Conservation (phyloP, 805 yeast genomes). For the Candida cerambycidarum region DNA sequence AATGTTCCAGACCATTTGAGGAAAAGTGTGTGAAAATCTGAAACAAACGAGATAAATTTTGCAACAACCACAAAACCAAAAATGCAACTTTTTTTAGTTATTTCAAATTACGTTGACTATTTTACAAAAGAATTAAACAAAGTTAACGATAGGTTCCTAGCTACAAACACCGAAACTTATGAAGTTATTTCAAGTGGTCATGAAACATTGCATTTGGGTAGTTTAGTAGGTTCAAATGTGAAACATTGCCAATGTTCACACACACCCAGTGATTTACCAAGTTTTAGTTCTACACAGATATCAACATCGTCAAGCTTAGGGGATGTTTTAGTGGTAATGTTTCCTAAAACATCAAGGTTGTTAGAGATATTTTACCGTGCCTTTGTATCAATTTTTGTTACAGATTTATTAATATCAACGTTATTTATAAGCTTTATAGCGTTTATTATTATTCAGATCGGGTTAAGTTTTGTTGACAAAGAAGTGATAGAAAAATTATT, state of each 20-base stretch:
- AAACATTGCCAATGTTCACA: slow-evolving; percentile 7
- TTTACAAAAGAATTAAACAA: background rate
- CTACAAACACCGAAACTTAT: background rate
- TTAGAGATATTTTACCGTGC: background rate
- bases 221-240: too few species aligned
- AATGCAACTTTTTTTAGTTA: background rate
- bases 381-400: background rate
- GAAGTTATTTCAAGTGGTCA: background rate
- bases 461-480: background rate
- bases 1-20: background rate
- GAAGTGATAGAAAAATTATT: background rate
- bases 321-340: background rate
- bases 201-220: too few species aligned
- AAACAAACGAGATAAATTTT: background rate
- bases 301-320: background rate
- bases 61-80: slow-evolving; percentile 7
- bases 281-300: background rate
- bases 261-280: background rate
- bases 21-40: background rate
- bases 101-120: background rate
- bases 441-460: background rate
- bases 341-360: background rate
- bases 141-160: background rate
- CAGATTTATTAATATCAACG: slow-evolving; percentile 1
- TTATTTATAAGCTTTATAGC: background rate